Percentiles rank a stretch among this genome's conserved stretches.
Conservation (phyloP, 202 grass and related monocot genomes). For the Carex sylvatica region DNA sequence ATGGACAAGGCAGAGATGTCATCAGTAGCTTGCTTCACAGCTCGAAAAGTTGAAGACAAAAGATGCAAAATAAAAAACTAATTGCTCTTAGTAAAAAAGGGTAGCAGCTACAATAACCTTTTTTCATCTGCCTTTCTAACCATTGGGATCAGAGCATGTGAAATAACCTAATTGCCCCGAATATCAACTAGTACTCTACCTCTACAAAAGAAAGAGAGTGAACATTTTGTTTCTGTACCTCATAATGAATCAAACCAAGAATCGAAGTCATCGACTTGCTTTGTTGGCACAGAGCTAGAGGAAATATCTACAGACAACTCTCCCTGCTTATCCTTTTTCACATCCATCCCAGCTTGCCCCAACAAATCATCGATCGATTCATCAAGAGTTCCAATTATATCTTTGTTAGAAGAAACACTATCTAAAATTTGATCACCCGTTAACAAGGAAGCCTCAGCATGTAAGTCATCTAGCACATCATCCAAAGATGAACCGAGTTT, state of each 20-base stretch:
- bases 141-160: background rate
- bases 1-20: background rate
- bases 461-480: constrained; percentile 57
- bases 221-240: background rate
- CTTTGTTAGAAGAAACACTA: constrained; percentile 7
- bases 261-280: constrained; percentile 61
- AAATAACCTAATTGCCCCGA: background rate
- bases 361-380: constrained; percentile 52
- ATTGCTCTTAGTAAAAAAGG: background rate
- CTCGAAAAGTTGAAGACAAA: background rate
- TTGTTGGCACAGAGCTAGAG: constrained; percentile 23
- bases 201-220: background rate
- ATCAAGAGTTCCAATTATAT: constrained; percentile 31
- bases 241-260: constrained; percentile 82
- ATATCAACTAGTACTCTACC: background rate
- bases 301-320: background rate
- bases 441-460: constrained; percentile 39
- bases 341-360: constrained; percentile 15
- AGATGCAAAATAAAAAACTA: background rate
- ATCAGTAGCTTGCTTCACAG: background rate
- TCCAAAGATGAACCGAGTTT: constrained; percentile 28
- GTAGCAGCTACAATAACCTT: background rate
- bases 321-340: constrained; percentile 36
- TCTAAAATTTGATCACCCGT: background rate
- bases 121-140: background rate